phyloP scores from a whole-genome alignment of 2,329 filamentous ascomycete species.

The Acephala macrosclerotiorum region DNA sequence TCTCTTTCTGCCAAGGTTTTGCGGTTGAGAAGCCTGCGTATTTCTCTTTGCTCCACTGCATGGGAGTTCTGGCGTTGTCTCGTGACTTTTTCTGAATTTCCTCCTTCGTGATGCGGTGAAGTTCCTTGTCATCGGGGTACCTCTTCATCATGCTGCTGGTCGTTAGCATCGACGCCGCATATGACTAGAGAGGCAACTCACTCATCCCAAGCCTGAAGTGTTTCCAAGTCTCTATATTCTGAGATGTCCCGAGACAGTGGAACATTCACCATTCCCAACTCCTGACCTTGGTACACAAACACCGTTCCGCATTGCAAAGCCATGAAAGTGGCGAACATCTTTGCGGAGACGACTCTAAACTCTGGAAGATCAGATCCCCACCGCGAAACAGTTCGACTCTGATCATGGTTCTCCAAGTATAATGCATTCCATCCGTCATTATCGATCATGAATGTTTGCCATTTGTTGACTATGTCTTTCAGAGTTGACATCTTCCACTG shows the following conservation, averaged over 20 bases:
- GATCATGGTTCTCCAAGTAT: conserved; percentile 66
- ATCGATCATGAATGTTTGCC: conserved; percentile 58
- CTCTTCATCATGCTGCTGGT: conserved; percentile 43
- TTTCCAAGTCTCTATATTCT: conserved; percentile 74
- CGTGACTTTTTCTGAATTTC: conserved; percentile 66
- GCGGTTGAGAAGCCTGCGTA: conserved; percentile 71
- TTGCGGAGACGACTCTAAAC: conserved; percentile 52
- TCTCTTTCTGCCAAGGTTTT: conserved; percentile 73
- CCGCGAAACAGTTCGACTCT: conserved; percentile 57
- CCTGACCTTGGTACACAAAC: conserved; percentile 68
- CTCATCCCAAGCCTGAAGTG: conserved; percentile 57
- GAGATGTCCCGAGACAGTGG: conserved; percentile 64
- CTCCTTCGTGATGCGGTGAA: conserved; percentile 48
- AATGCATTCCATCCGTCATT: conserved; percentile 64
- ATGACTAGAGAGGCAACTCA: conserved; percentile 34
- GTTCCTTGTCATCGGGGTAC: conserved; percentile 47
- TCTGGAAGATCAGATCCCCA: conserved; percentile 53
- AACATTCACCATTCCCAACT: conserved; percentile 65
- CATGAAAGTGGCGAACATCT: conserved; percentile 61
- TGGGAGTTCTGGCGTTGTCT: conserved; percentile 75
- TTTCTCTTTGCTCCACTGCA: conserved; percentile 70
- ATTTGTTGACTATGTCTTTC: conserved; percentile 55
- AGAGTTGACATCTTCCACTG: conserved; percentile 47
- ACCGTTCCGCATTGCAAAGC: conserved; percentile 59
- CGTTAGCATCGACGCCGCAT: conserved; percentile 14